Percentiles rank a stretch among this genome's conserved stretches.
phyloP scores from a whole-genome alignment of 176 grass and related monocot genomes.

The Musa troglodytarum region DNA sequence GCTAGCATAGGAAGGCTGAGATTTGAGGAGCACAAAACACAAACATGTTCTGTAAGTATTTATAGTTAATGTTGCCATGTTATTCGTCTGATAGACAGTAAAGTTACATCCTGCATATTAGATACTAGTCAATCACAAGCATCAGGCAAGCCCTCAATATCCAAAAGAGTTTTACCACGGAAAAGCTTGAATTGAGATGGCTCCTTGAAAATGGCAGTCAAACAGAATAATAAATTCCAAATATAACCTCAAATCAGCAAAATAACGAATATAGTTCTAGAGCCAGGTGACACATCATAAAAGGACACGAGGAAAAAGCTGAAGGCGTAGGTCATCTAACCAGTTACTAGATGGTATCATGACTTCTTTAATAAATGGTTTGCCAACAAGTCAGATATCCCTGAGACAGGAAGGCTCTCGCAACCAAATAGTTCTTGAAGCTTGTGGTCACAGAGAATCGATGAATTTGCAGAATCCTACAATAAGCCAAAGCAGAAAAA shows the following conservation, averaged over 20 bases:
- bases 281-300: background rate
- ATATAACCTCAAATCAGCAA: background rate
- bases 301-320: background rate
- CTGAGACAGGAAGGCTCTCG: constrained; percentile 56
- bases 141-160: no score
- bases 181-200: background rate
- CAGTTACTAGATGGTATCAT: constrained; percentile 55
- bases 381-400: constrained; percentile 52
- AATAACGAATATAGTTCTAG: no score
- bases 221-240: background rate
- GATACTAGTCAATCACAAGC: no score
- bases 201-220: background rate
- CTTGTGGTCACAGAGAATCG: constrained; percentile 79
- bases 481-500: background rate
- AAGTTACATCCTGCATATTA: no score
- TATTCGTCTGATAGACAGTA: no score
- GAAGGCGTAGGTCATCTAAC: constrained; percentile 25
- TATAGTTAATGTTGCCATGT: no score
- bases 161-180: no score
- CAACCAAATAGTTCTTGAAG: constrained; percentile 80
- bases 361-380: constrained; percentile 68
- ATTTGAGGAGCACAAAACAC: no score
- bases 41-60: no score
- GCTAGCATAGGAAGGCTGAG: no score
- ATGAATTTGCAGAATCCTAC: constrained; percentile 47